Evolutionary conservation across 139 green algal species (phyloP), one percentile per base, ranked within the genome.

Genomic region (Desmodesmus armatus): DNA sequence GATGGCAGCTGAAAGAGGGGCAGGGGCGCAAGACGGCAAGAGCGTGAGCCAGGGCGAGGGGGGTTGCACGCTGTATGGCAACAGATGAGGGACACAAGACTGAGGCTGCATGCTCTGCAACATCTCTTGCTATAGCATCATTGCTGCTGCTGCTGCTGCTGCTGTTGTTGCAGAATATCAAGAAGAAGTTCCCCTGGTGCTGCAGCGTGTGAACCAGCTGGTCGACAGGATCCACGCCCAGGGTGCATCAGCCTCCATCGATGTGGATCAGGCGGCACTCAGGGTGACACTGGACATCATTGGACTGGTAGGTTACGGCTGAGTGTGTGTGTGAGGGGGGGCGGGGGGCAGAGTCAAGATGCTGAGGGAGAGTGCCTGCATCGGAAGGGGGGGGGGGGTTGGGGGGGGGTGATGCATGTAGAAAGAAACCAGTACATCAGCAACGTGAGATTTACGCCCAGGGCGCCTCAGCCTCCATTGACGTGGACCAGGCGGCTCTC

Each of bases 231-330:
- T 87, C n/a, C 58, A 40, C 3, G 82, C 82, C 11, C 72, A 76
- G 82, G 82, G 82, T 3, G 71, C 82, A 3, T 27, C 69, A 3
- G 82, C 72, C 1, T 78, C 72, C 11, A 41, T 87, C 3, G 82
- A 87, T 41, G 82, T 87, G 2, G 91, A 94, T 77, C 91, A 94
- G 85, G 89, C 89, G 25, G 91, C 91, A 1, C 85, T 94, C 47
- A 40, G 89, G 1, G 91, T 94, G 2, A 94, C 91, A 9, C 87
- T 94, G 67, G 91, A 94, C 63, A 83, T 94, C 27, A 90, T 94
- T 41, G 91, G 91, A 1, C 58, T 92, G 85, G 80, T 79, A 62
- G 62, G 63, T 5, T 3, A 25, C 23, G 40, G 23, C 58, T 37
- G 7, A n/a, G 3, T 53, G 33, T 5, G 19, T 21, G 66, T 19